Conservation (phyloP, 2,329 filamentous ascomycete genomes). For the Monosporascus sp. region DNA sequence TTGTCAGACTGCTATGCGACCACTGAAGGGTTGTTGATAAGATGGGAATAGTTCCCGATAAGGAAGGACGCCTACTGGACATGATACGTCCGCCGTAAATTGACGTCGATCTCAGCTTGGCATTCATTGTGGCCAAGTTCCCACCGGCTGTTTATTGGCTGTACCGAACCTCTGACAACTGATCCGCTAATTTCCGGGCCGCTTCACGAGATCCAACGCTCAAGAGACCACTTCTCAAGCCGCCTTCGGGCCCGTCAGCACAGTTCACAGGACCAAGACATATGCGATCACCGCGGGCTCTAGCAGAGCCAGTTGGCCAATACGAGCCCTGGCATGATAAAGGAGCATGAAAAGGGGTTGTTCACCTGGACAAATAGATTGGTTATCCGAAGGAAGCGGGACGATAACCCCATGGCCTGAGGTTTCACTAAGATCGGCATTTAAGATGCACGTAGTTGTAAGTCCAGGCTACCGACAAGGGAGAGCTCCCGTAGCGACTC, state of each 20-base stretch:
- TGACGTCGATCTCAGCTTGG: neutral
- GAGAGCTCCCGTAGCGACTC: slow-evolving; percentile 3
- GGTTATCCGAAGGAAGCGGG: slow-evolving; percentile 44
- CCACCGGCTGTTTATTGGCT: neutral
- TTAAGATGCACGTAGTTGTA: slow-evolving; percentile 6
- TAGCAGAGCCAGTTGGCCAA: neutral
- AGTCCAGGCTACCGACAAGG: slow-evolving; percentile 7
- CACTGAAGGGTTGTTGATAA: neutral
- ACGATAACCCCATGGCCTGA: slow-evolving; percentile 12
- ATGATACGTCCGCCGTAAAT: neutral
- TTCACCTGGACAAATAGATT: slow-evolving; percentile 55
- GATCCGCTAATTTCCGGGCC: neutral
- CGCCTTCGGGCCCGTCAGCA: neutral
- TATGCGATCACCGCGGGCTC: neutral
- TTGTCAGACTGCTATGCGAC: neutral
- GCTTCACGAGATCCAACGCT: neutral
- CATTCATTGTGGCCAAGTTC: neutral
- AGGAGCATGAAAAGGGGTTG: slow-evolving; percentile 43
- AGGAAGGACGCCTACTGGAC: neutral
- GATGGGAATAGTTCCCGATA: neutral
- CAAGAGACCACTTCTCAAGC: neutral
- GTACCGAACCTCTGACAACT: neutral
- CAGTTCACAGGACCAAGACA: neutral
- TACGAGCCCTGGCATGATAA: neutral
- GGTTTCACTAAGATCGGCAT: slow-evolving; percentile 16